Evolutionary conservation across 192 early-diverging fungal genomes (phyloP).

Genomic region (Linnemannia hyalina): DNA sequence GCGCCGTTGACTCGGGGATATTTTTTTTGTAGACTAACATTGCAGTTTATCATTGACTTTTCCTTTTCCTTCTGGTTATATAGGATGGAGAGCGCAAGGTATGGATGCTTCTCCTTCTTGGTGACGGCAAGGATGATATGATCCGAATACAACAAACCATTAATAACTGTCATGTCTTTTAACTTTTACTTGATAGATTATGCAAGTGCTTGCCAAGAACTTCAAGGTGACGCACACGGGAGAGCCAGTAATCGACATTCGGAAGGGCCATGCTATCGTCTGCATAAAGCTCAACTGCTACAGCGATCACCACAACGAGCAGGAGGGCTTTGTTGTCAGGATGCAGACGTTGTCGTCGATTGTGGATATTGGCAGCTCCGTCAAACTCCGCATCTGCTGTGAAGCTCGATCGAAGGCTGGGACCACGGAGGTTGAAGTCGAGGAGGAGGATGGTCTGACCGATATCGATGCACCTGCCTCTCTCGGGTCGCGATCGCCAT

Average conservation of each 20-base stretch:
- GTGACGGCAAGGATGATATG: background rate
- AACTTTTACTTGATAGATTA: conserved; percentile 11
- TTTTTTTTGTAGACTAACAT: background rate
- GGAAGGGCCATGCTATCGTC: conserved; percentile 44
- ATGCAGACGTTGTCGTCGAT: conserved; percentile 32
- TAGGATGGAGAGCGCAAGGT: conserved; percentile 49
- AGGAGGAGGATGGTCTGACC: conserved; percentile 50
- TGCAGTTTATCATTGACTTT: background rate
- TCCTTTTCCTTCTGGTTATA: background rate
- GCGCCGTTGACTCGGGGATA: background rate
- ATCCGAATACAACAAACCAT: background rate
- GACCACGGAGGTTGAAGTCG: conserved; percentile 31
- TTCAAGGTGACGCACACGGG: conserved; percentile 45
- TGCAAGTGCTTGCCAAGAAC: conserved; percentile 53
- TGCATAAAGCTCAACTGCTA: conserved; percentile 55
- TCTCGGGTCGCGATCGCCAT: conserved; percentile 37
- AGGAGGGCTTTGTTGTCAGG: conserved; percentile 46
- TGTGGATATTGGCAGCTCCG: conserved; percentile 37
- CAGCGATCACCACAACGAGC: conserved; percentile 49
- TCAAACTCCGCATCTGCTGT: conserved; percentile 47
- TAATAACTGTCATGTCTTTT: background rate
- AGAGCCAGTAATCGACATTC: conserved; percentile 47
- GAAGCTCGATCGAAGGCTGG: conserved; percentile 50
- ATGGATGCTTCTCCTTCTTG: background rate
- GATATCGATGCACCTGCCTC: conserved; percentile 51